Conservation (phyloP, 1,284 basidiomycete genomes). For the Boletellus deceptivus region DNA sequence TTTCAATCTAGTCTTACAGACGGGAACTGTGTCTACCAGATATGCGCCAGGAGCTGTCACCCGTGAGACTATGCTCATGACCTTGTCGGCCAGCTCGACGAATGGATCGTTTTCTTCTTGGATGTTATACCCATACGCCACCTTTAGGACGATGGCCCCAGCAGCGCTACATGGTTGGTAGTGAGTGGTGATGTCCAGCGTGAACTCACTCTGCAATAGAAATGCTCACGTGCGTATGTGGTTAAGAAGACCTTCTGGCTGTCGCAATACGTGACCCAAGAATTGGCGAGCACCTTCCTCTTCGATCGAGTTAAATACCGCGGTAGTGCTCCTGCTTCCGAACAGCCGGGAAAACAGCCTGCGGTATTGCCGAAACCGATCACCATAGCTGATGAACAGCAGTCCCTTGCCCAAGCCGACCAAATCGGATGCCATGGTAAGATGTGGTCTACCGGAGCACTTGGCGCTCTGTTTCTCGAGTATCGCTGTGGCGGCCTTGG, state of each 20-base stretch:
- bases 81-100: slow-evolving; percentile 24
- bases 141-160: slow-evolving; percentile 18
- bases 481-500: slow-evolving; percentile 16
- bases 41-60: slow-evolving; percentile 22
- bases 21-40: slow-evolving; percentile 32
- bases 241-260: slow-evolving; percentile 13
- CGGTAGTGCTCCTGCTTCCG: slow-evolving; percentile 24
- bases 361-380: slow-evolving; percentile 22
- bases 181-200: not conserved
- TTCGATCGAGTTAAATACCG: slow-evolving; percentile 16
- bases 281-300: slow-evolving; percentile 28
- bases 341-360: slow-evolving; percentile 26
- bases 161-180: slow-evolving; percentile 9
- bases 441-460: slow-evolving; percentile 23
- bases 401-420: slow-evolving; percentile 24
- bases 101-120: slow-evolving; percentile 28
- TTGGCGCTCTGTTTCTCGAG: slow-evolving; percentile 31
- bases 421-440: slow-evolving; percentile 28
- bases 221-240: slow-evolving; percentile 24
- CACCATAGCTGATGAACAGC: slow-evolving; percentile 19
- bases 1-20: slow-evolving; percentile 13
- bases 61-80: slow-evolving; percentile 13
- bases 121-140: slow-evolving; percentile 25
- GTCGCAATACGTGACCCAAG: slow-evolving; percentile 21
- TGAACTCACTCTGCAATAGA: not conserved